Conservation (phyloP, 148 eudicot genomes). For the Polygonum aviculare region DNA sequence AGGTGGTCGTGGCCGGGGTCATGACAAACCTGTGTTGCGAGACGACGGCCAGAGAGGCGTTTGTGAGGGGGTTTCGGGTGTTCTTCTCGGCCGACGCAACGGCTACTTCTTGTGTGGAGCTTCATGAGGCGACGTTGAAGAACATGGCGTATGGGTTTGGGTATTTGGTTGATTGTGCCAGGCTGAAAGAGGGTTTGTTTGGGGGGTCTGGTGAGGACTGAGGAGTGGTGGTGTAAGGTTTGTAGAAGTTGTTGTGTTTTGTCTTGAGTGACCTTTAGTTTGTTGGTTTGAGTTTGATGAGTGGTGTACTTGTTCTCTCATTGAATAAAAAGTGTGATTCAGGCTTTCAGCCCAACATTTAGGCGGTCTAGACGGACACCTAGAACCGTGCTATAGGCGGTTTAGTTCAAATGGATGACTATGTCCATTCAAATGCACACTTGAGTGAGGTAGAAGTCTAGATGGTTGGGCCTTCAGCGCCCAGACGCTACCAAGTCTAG, state of each 20-base stretch:
- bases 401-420: no score
- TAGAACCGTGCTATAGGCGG: no score
- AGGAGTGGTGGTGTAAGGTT: background rate
- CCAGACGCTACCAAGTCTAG: no score
- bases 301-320: background rate
- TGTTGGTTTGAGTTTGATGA: background rate
- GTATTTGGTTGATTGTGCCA: constrained; percentile 65
- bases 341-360: no score
- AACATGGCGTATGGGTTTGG: constrained; percentile 84
- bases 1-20: constrained; percentile 71
- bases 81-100: constrained; percentile 82
- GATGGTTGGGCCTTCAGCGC: no score
- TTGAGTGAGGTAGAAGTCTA: no score
- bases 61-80: constrained; percentile 69
- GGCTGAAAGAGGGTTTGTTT: constrained; percentile 39
- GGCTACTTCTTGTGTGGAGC: constrained; percentile 50
- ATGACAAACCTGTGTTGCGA: constrained; percentile 89
- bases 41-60: constrained; percentile 81
- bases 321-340: background rate
- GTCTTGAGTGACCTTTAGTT: no score
- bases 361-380: no score
- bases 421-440: no score
- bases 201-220: background rate
- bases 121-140: constrained; percentile 66
- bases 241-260: no score